Evolutionary conservation across 805 yeast species (phyloP), one percentile per base, ranked within the genome.

Genomic region (Yueomyces sp.): DNA sequence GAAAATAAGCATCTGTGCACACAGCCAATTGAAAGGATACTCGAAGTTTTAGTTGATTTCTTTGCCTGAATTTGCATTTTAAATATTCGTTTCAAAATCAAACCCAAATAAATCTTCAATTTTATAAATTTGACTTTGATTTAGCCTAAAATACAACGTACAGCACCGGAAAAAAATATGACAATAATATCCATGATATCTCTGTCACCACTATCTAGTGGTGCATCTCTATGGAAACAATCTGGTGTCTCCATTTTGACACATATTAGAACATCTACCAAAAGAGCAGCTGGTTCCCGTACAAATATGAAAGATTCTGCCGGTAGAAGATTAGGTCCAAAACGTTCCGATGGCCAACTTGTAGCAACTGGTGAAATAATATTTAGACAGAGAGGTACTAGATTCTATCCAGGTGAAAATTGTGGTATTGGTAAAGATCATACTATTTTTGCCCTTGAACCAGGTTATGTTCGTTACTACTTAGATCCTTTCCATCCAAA

Each of bases 401-500:
- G 77, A 56, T 83, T 88, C 62, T 92, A 78, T 57, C 97, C 98
- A 0, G 98, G 98, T 33, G 94, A 84, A 52, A 88, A 92, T 53
- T 83, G 78, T 8, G 79, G 79, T 6, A 85, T 90, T 47, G 98
- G 98, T 49, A 81, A 77, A 55, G 97, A 92, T 62, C 96, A 88
- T 62, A 90, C 98, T 2, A 74, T 92, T 32, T 86, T 71, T 62
- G 96, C 98, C 3, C 55, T 70, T 34, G 97, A 92, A 59, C 95
- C 96, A 3, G 98, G 98, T 28, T 86, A 69, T 60, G 96, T 90
- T 31, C 76, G 94, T 49, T 92, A 76, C 65, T 92, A 92, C 64
- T 67, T 81, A 47, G 96, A 92, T 67, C 97, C 98, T 4, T 92
- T 92, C 72, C 97, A 92, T 58, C 96, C 97, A 38, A 76, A 78